Conservation (phyloP, 495 filamentous ascomycete species). For the Lindgomyces ingoldianus region DNA sequence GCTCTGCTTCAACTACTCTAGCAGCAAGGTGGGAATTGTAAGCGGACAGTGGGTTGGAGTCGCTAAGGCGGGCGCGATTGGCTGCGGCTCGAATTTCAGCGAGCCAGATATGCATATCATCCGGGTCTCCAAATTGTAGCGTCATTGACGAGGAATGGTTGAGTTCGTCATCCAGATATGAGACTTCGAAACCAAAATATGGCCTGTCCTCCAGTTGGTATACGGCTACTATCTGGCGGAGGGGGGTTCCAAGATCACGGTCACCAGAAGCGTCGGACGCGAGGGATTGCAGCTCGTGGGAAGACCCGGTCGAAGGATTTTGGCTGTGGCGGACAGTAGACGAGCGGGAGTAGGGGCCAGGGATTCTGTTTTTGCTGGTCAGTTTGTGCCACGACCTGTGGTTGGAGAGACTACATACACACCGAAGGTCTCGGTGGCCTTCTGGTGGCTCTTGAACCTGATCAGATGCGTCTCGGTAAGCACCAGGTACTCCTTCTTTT, state of each 20-base stretch:
- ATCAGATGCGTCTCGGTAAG: slow-evolving; percentile 81
- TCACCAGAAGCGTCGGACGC: slow-evolving; percentile 50
- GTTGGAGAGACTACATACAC: slow-evolving; percentile 33
- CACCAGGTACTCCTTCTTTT: slow-evolving; percentile 88
- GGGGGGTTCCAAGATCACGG: slow-evolving; percentile 61
- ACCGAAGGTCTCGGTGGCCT: slow-evolving; percentile 67
- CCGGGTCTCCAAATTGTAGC: slow-evolving; percentile 70
- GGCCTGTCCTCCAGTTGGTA: slow-evolving; percentile 79
- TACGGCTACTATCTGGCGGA: slow-evolving; percentile 73
- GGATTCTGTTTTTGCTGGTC: slow-evolving; percentile 19
- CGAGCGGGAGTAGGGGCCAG: slow-evolving; percentile 21
- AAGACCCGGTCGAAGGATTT: slow-evolving; percentile 60
- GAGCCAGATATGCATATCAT: slow-evolving; percentile 76
- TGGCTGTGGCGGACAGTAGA: slow-evolving; percentile 44
- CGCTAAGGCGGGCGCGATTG: slow-evolving; percentile 55
- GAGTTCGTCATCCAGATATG: slow-evolving; percentile 71
- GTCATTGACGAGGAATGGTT: slow-evolving; percentile 61
- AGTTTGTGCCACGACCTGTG: background rate
- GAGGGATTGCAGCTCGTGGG: slow-evolving; percentile 61
- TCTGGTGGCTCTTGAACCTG: slow-evolving; percentile 73
- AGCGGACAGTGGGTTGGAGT: slow-evolving; percentile 58
- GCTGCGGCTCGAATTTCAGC: slow-evolving; percentile 64
- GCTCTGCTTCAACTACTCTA: slow-evolving; percentile 67
- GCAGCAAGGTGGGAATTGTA: slow-evolving; percentile 66
- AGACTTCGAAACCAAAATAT: slow-evolving; percentile 78